Evolutionary conservation across 441 rosid species (phyloP), one percentile per base, ranked within the genome.

Genomic region (Bruguiera hainesii): DNA sequence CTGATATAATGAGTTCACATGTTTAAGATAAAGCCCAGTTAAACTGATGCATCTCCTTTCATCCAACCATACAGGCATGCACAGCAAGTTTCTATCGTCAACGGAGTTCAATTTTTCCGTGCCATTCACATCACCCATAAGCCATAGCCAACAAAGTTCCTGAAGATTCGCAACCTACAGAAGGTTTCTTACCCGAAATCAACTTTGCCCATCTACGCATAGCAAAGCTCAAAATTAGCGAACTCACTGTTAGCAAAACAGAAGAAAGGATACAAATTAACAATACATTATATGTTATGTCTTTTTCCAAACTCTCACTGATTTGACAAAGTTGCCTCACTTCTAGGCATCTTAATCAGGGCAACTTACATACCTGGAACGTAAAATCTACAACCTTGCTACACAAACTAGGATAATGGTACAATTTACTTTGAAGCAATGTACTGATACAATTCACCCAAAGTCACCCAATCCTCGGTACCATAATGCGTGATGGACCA

Each of bases 301-400:
- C 25, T 55, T 23, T 25, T 18, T 9, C 50, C 26, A 51, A 42
- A 56, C 13, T 66, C 18, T 50, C 4, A 20, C 56, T 16, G 39
- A 21, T 55, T 55, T 23, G 30, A 66, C 33, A 60, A 61, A 42
- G 30, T 42, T 52, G 55, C 37, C 50, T 15, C 59, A 26, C 60
- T 29, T 31, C 26, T 56, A 10, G 26, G 42, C 77, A 66, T 57
- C 70, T 60, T 64, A 67, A 73, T 35, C 70, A 62, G 19, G 73
- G 13, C 48, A 31, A 63, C 83, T 48, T 37, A 55, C 9, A n/a
- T 52, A 26, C n/a, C 31, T 60, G 68, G 65, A 51, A 49, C 15
- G 33, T 64, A 28, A 28, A 61, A 50, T 70, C 80, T 77, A 75
- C 63, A 76, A 64, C 33, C 33, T 39, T n/a, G 29, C 49, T 67